Percentiles rank a stretch among this genome's conserved stretches.
Evolutionary conservation across 1,139 yeast species (phyloP).

Genomic region (Candida albicans): DNA sequence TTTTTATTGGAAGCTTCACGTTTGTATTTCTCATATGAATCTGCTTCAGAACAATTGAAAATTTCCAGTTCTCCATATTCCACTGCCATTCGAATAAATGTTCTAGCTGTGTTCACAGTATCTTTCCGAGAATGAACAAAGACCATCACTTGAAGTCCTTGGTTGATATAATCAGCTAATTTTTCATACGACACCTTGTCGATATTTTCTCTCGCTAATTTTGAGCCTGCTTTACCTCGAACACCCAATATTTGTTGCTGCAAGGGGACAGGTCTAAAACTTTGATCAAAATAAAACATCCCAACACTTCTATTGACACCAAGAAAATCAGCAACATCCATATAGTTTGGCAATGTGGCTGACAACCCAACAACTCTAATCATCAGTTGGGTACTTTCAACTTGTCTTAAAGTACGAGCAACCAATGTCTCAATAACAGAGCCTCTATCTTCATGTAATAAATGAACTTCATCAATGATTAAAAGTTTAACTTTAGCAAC

Average conservation of each 20-base stretch:
- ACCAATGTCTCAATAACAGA: constrained; percentile 95
- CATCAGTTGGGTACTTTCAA: constrained; percentile 90
- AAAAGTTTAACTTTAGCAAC: constrained; percentile 81
- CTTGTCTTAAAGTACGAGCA: constrained; percentile 92
- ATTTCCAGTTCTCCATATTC: constrained; percentile 53
- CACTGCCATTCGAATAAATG: constrained; percentile 69
- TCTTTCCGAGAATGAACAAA: constrained; percentile 96
- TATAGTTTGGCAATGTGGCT: constrained; percentile 91
- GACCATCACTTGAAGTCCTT: constrained; percentile 92
- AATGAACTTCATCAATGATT: constrained; percentile 94
- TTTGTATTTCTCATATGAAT: constrained; percentile 46
- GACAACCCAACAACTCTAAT: constrained; percentile 95
- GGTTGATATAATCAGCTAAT: constrained; percentile 60
- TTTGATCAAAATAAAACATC: constrained; percentile 89
- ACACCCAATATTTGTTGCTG: constrained; percentile 89
- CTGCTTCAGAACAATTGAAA: constrained; percentile 62
- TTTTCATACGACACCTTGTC: constrained; percentile 80
- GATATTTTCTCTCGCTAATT: constrained; percentile 70
- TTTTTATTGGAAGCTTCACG: constrained; percentile 69
- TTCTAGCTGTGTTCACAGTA: constrained; percentile 79
- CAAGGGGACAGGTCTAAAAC: constrained; percentile 92
- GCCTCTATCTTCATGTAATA: constrained; percentile 96
- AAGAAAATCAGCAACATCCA: constrained; percentile 93
- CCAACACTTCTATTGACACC: constrained; percentile 90
- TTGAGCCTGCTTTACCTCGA: constrained; percentile 71